phyloP scores from a whole-genome alignment of 1,284 basidiomycete genomes.

The Fomitopsis betulina region DNA sequence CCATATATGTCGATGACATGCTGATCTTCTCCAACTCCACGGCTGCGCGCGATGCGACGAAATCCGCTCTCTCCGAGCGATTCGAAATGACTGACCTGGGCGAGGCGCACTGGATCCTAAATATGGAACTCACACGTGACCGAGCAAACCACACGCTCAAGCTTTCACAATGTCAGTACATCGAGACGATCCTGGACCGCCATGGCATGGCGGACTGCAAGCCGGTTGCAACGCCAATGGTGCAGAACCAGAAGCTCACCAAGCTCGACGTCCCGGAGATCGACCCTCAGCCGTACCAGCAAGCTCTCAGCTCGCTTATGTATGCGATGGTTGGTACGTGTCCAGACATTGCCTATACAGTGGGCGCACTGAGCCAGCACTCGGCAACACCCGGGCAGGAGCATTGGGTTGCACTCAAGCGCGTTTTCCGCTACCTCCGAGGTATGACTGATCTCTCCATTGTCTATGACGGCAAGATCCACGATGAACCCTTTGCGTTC shows the following conservation, averaged over 20 bases:
- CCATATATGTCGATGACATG: too few relatives aligned
- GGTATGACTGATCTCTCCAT: slow-evolving; percentile 29
- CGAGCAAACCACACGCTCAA: slow-evolving; percentile 20
- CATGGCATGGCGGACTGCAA: slow-evolving; percentile 19
- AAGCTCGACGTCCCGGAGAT: not conserved
- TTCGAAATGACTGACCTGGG: slow-evolving; percentile 31
- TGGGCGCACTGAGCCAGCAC: not conserved
- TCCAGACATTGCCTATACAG: slow-evolving; percentile 16
- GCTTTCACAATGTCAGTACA: slow-evolving; percentile 26
- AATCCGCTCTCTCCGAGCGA: slow-evolving; percentile 19
- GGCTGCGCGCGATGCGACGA: slow-evolving; percentile 13
- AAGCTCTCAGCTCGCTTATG: slow-evolving; percentile 21
- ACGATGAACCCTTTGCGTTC: slow-evolving; percentile 1
- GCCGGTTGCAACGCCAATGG: slow-evolving; percentile 16
- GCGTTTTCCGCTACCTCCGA: slow-evolving; percentile 36
- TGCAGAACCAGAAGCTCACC: not conserved
- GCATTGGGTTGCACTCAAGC: slow-evolving; percentile 26
- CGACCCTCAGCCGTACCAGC: not conserved
- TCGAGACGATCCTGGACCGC: slow-evolving; percentile 22
- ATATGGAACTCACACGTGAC: slow-evolving; percentile 29
- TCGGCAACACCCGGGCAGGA: not conserved
- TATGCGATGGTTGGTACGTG: slow-evolving; percentile 33
- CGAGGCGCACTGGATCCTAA: slow-evolving; percentile 27
- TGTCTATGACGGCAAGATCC: slow-evolving; percentile 18
- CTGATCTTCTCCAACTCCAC: slow-evolving; percentile 16